Base-by-base conservation (phyloP, 345 rosid genomes). In the Salix brachista region DNA sequence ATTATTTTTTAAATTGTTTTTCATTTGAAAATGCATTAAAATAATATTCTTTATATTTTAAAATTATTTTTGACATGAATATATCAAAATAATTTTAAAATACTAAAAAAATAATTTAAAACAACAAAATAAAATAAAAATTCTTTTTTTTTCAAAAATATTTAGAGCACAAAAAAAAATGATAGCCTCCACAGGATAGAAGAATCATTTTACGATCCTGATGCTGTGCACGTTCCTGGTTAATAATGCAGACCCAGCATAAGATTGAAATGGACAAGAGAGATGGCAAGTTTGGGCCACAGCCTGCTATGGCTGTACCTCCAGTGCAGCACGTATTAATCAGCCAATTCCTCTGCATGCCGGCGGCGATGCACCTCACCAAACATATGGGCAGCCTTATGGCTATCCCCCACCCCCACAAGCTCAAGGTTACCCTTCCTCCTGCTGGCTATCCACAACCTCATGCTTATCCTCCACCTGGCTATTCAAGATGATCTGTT, bases 231-330 rank as follows among this genome's bases (percentile, higher is more conserved):
- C 39, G 30, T 39, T 48, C 17, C n/a, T 46, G 17, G 23, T 34
- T 48, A 60, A 14, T 50, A 23, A 42, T 79, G 80, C 87, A 92
- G 94, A 85, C 92, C 13, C 97, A 91, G 75, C 94, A 89, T 84
- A 92, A 90, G 85, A 48, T 91, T 72, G 97, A 92, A 83, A 86
- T 92, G 92, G 97, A 91, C 82, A 89, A 88, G 82, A 83, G 96
- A 81, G 94, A 90, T 28, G 90, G 91, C 2, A 82, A 84, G 70
- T 82, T 84, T 65, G 89, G 89, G 77, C 84, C 84, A 65, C 90
- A 71, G 36, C 84, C 88, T 70, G 80, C 71, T n/a, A 90, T 88
- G 97, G 82, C 74, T 0, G 89, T 86, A 25, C 97, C 93, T 58
- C 86, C 88, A 1, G 42, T 82, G 74, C 94, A 89, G 79, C 91